Evolutionary conservation across 257 asterid species (phyloP).

Genomic region (Lantana camara): DNA sequence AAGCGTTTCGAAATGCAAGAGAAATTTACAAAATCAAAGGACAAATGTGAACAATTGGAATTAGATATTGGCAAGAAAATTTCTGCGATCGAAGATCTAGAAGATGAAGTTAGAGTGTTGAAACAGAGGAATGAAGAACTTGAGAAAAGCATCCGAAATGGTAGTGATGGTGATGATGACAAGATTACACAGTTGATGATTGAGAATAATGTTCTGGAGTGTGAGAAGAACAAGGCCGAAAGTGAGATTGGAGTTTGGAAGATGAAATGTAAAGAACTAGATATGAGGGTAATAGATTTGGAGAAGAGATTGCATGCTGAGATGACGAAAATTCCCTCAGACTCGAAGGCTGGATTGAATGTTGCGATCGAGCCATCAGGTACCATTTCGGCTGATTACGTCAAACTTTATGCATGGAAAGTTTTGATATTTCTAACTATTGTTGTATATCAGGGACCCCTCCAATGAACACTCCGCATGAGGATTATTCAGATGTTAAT

Average conservation of each 20-base stretch:
- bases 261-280: conserved; percentile 46
- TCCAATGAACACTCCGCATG: conserved; percentile 20
- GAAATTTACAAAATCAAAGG: conserved; percentile 28
- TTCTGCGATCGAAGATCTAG: conserved; percentile 27
- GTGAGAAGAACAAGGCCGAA: conserved; percentile 55
- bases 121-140: conserved; percentile 41
- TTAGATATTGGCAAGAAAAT: conserved; percentile 32
- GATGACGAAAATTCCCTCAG: conserved; percentile 8
- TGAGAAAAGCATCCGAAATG: conserved; percentile 31
- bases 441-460: conserved; percentile 30
- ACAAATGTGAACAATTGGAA: conserved; percentile 29
- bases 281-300: conserved; percentile 45
- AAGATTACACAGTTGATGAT: conserved; percentile 42
- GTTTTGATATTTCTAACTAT: background rate
- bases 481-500: conserved; percentile 20
- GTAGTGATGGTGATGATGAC: conserved; percentile 28
- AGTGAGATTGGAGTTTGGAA: conserved; percentile 47
- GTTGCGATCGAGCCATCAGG: conserved; percentile 1
- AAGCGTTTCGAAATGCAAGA: conserved; percentile 41
- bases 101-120: conserved; percentile 36
- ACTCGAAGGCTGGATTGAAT: background rate
- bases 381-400: background rate
- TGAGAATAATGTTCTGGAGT: conserved; percentile 55
- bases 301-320: conserved; percentile 25
- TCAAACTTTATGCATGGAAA: conserved; percentile 3